Base-by-base conservation (phyloP, 208 protist genomes). In the Wallacemonas collosoma region DNA sequence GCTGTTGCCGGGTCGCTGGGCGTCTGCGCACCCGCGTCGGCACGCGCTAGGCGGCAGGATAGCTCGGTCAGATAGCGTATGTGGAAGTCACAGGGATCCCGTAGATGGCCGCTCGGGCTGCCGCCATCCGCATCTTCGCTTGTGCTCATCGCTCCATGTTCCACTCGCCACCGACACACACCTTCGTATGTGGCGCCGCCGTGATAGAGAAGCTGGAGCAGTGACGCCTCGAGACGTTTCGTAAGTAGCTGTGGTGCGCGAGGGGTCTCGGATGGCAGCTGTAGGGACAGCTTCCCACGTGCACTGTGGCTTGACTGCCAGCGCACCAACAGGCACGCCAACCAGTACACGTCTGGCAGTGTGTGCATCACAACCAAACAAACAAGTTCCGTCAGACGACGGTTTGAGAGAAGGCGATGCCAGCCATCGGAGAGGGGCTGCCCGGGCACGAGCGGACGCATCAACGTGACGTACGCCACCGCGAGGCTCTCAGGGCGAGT, bases 321-420 rank as follows among this genome's bases (percentile, higher is more conserved):
- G 55, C 41, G 79, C 35, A 44, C 61, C 17, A 44, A 76, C 43
- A 56, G 76, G 45, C 56, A 43, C 71, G 51, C 5, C 3, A 84
- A 12, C 54, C 76, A 48, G 57, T 67, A 73, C 12, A 77, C 41
- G 63, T 84, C 79, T 8, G 75, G 71, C 15, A 71, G 71, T 17
- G 51, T 84, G 58, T 80, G 71, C 50, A 77, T 47, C 48, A 84
- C 68, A 15, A 77, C 64, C 43, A 84, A 54, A 55, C 43, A 72
- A 41, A 80, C 58, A 4, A 71, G 74, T 26, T 84, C 79, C 36
- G 77, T 60, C 39, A 77, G 43, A 15, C 15, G 50, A n/a, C 64
- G 64, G 47, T 69, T 9, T 8, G 26, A 7, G 38, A 55, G 50
- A 9, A 65, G 40, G 7, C n/a, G 43, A 3, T 41, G 40, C 60